These are phyloP conservation scores for Allantophomopsis cytisporea DNA, from an alignment of 2,329 filamentous ascomycete species.

Conservation along the genomic window DNA sequence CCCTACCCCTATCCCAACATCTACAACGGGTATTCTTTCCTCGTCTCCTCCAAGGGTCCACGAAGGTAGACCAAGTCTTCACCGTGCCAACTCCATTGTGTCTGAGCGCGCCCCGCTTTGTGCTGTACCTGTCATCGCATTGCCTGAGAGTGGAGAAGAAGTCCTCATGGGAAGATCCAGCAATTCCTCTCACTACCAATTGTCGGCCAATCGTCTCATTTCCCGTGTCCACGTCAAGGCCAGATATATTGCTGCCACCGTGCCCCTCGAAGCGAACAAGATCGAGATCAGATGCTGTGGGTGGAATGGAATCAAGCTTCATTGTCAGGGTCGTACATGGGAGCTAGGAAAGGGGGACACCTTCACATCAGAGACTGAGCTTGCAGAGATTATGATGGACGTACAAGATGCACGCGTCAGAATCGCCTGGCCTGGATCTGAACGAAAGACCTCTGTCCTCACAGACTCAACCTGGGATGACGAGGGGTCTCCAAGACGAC, in stretches of 20 bases:
- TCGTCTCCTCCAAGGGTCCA: constrained; percentile 60
- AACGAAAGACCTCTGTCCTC: constrained; percentile 26
- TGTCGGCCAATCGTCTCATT: constrained; percentile 83
- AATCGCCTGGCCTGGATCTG: constrained; percentile 68
- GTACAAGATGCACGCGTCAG: constrained; percentile 87
- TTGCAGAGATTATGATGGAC: constrained; percentile 85
- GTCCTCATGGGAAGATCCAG: constrained; percentile 86
- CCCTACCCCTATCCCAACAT: constrained; percentile 87
- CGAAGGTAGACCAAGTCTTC: constrained; percentile 32
- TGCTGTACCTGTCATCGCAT: constrained; percentile 67
- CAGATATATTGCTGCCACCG: constrained; percentile 59
- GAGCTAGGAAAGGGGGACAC: constrained; percentile 79
- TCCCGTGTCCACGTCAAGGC: constrained; percentile 90
- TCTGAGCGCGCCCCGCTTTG: constrained; percentile 71
- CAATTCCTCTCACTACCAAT: constrained; percentile 88
- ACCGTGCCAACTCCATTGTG: constrained; percentile 47
- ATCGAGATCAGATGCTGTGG: constrained; percentile 85
- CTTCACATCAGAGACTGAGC: constrained; percentile 80
- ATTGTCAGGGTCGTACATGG: constrained; percentile 79
- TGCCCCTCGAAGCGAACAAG: constrained; percentile 56
- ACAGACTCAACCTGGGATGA: constrained; percentile 62
- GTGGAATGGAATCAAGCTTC: constrained; percentile 90
- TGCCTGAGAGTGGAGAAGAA: constrained; percentile 69
- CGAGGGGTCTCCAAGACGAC: constrained; percentile 33
- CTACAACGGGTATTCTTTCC: constrained; percentile 80